Percentiles rank a stretch among this genome's conserved stretches.
phyloP scores from a whole-genome alignment of 2,329 filamentous ascomycete genomes.

The Clonostachys rosea region DNA sequence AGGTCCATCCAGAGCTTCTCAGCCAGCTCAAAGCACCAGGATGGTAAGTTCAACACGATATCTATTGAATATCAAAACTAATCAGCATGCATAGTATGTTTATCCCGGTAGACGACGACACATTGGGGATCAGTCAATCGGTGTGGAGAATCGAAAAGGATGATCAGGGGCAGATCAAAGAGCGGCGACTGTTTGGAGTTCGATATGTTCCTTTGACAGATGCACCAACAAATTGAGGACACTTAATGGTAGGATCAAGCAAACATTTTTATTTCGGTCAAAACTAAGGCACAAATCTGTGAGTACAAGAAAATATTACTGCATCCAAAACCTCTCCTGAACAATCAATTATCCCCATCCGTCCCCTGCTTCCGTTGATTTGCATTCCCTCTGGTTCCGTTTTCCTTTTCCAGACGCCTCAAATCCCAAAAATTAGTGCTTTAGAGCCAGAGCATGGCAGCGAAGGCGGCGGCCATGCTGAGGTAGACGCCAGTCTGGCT shows the following conservation, averaged over 20 bases:
- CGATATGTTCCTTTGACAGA: conserved; percentile 76
- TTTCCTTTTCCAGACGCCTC: background rate
- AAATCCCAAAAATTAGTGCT: background rate
- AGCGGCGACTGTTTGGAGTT: conserved; percentile 63
- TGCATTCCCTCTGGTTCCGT: background rate
- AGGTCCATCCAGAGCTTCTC: conserved; percentile 67
- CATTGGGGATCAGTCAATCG: conserved; percentile 46
- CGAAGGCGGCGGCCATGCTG: conserved; percentile 1
- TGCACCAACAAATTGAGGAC: conserved; percentile 35
- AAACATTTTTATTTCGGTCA: background rate
- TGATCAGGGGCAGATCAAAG: conserved; percentile 53
- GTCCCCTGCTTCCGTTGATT: background rate
- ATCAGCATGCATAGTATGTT: conserved; percentile 52
- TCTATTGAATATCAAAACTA: background rate
- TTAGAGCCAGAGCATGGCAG: conserved; percentile 2
- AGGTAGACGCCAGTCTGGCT: conserved; percentile 1
- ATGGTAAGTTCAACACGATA: conserved; percentile 31
- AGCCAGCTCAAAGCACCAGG: conserved; percentile 78
- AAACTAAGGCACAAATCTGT: background rate
- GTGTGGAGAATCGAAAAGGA: conserved; percentile 76
- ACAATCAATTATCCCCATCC: background rate
- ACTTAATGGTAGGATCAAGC: background rate
- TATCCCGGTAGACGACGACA: conserved; percentile 64
- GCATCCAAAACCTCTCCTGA: background rate
- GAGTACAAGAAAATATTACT: too few relatives aligned